Base-by-base conservation (phyloP, 441 rosid species). In the Erodium chrysanthum region DNA sequence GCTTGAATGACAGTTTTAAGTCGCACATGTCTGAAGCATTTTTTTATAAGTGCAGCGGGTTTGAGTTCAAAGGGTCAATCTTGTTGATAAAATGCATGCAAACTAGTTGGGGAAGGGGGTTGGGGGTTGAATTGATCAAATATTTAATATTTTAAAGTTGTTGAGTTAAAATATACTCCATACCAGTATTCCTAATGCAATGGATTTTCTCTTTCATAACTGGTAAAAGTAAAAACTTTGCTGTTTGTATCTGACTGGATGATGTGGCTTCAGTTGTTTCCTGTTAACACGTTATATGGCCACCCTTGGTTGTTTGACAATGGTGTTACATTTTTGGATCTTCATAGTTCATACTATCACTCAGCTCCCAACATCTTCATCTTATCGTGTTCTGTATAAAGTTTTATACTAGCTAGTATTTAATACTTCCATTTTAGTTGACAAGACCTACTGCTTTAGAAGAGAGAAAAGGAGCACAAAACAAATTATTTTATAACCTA, bases 11-110 rank as follows among this genome's bases (percentile, higher is more conserved):
- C 60, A 18, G 22, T 54, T 54, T 7, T 54, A 25, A 18, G 60
- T 29, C 62, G 10, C 21, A 5, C n/a, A 58, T 22, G 22, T 56
- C 62, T 58, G 62, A 21, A 58, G 2, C 14, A 3, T 18, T 54
- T 54, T 20, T 17, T 20, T 33, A 12, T 54, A 20, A 8, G 10
- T 58, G 29, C 62, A 20, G 21, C 14, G 9, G 12, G 14, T 21
- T 58, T 58, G 27, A 22, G 62, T 11, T 21, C 62, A 20, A 58
- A 22, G 29, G 21, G 29, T 21, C 29, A 20, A 58, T 58, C 27
- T 58, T 58, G 27, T 58, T 58, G 29, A 20, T 58, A 58, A 58
- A 22, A 58, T 58, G 62, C 62, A 58, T 18, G 11, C 60, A 17
- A 17, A 18, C 23, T n/a, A 54, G 60, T 10, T 58, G 5, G 27